phyloP scores from a whole-genome alignment of 768 basidiomycete species.

The Megacollybia marginata region DNA sequence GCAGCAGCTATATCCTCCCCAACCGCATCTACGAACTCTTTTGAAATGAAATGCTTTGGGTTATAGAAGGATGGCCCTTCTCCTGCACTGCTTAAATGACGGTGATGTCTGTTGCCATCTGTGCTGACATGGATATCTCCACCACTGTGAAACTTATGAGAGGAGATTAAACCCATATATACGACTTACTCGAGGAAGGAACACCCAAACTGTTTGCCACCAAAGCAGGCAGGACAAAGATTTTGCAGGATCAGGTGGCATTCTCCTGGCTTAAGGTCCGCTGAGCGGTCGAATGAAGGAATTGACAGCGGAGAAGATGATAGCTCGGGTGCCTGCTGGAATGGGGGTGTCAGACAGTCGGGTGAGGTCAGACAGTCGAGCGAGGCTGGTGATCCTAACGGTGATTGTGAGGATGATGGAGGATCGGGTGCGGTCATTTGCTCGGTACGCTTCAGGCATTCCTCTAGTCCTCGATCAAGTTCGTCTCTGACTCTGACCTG shows the following conservation, averaged over 20 bases:
- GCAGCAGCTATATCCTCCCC: background rate
- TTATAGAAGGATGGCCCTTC: background rate
- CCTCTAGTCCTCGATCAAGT: background rate
- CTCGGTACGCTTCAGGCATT: background rate
- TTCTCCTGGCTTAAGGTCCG: background rate
- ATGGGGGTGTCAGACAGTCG: background rate
- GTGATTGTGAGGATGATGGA: too few relatives aligned
- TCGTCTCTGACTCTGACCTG: background rate
- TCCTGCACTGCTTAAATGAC: background rate
- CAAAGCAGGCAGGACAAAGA: background rate
- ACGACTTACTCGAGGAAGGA: background rate
- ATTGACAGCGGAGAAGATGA: background rate
- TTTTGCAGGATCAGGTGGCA: background rate
- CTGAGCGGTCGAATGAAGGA: background rate
- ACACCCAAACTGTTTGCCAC: background rate
- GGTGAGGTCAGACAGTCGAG: too few relatives aligned
- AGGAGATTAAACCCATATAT: background rate
- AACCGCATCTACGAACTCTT: background rate
- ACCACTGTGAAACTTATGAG: background rate
- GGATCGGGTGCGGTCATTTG: too few relatives aligned
- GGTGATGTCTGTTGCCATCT: background rate
- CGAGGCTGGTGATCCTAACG: background rate
- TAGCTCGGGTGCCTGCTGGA: background rate
- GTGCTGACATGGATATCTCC: background rate
- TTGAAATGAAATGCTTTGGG: background rate